A percentile compares a stretch with the other conserved stretches of the same genome.
Conservation (phyloP, 2,329 filamentous ascomycete species). For the Trichoderma koningiopsis region DNA sequence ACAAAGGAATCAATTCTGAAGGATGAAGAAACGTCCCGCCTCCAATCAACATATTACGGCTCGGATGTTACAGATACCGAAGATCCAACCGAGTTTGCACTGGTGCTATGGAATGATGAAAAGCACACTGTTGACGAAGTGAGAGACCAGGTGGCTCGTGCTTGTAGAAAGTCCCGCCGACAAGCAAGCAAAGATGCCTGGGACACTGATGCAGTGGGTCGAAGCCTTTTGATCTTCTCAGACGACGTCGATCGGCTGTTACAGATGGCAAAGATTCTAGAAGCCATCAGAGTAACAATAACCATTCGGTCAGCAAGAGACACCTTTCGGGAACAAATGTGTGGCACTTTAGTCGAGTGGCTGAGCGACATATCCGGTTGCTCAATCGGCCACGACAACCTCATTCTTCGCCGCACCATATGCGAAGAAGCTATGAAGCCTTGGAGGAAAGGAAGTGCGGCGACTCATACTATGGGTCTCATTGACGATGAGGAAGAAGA, state of each 20-base stretch:
- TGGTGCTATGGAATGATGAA: constrained; percentile 97
- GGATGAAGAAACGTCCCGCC: constrained; percentile 78
- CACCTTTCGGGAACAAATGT: constrained; percentile 98
- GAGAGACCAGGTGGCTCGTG: constrained; percentile 82
- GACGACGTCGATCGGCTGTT: constrained; percentile 73
- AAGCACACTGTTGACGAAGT: constrained; percentile 96
- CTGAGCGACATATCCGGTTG: constrained; percentile 89
- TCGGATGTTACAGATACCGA: constrained; percentile 48
- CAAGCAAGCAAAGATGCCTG: constrained; percentile 76
- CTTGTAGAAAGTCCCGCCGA: constrained; percentile 71
- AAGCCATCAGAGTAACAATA: constrained; percentile 94
- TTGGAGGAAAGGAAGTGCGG: constrained; percentile 85
- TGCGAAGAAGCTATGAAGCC: constrained; percentile 89
- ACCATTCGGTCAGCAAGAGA: constrained; percentile 92
- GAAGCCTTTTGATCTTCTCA: constrained; percentile 80
- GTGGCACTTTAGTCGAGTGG: constrained; percentile 96
- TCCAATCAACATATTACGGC: constrained; percentile 72
- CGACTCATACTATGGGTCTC: constrained; percentile 63
- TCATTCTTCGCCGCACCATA: constrained; percentile 76
- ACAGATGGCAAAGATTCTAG: constrained; percentile 79
- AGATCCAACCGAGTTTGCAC: constrained; percentile 66
- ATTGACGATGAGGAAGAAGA: constrained; percentile 52
- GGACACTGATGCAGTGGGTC: constrained; percentile 85
- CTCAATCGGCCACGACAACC: constrained; percentile 75
- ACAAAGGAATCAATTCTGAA: constrained; percentile 76